Evolutionary conservation across 768 basidiomycete species (phyloP).

Genomic region (Kwoniella bestiolae): DNA sequence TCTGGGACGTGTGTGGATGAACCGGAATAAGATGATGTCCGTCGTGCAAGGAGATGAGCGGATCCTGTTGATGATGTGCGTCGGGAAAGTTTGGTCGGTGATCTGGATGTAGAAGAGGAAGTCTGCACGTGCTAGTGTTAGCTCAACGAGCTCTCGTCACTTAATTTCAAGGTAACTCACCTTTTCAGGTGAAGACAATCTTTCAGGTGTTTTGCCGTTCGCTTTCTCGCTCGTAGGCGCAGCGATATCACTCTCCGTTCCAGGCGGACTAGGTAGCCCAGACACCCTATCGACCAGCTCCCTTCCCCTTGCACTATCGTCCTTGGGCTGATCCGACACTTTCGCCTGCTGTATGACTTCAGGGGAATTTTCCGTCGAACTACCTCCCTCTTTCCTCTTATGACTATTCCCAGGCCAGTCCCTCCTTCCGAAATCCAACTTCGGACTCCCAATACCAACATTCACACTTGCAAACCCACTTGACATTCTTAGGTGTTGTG

Average conservation of each 20-base stretch:
- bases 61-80: slow-evolving; percentile 18
- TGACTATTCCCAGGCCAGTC: slow-evolving; percentile 23
- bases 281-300: slow-evolving; percentile 34
- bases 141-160: neutral
- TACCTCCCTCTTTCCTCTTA: slow-evolving; percentile 6
- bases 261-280: slow-evolving; percentile 46
- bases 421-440: slow-evolving; percentile 23
- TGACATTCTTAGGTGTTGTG: slow-evolving; percentile 13
- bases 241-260: slow-evolving; percentile 42
- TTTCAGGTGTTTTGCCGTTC: neutral
- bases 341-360: neutral
- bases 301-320: too few relatives aligned
- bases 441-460: slow-evolving; percentile 33
- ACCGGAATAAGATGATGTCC: slow-evolving; percentile 17
- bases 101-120: slow-evolving; percentile 4
- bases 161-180: slow-evolving; percentile 13
- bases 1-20: slow-evolving; percentile 16
- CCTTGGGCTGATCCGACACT: neutral
- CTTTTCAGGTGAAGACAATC: neutral
- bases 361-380: slow-evolving; percentile 8
- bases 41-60: slow-evolving; percentile 1
- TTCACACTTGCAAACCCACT: slow-evolving; percentile 29
- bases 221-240: neutral
- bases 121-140: neutral
- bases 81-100: slow-evolving; percentile 7